phyloP scores from a whole-genome alignment of 2,329 filamentous ascomycete genomes.

The Penicillium frequentans region DNA sequence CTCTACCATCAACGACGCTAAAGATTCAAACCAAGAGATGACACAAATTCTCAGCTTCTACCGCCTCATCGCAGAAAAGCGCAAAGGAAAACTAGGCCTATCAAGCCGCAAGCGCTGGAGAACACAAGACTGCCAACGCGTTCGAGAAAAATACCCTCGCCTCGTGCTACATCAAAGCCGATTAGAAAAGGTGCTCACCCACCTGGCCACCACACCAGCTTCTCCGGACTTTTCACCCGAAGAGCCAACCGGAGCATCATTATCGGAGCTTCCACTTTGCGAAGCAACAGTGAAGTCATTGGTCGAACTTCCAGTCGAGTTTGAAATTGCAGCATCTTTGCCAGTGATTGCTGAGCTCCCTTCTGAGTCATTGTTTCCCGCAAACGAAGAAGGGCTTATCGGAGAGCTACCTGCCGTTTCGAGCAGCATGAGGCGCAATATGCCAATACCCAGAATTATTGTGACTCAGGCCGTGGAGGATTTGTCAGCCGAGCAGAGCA shows the following conservation, averaged over 20 bases:
- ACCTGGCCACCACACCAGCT: conserved; percentile 7
- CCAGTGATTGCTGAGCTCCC: conserved; percentile 7
- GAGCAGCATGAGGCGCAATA: neutral
- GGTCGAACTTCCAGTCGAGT: neutral
- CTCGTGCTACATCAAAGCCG: conserved; percentile 20
- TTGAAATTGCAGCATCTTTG: neutral
- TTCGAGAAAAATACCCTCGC: conserved; percentile 12
- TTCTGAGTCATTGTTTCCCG: neutral
- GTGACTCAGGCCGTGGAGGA: conserved; percentile 7
- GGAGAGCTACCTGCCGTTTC: conserved; percentile 9
- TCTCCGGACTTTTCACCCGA: neutral
- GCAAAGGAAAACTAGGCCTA: conserved; percentile 12
- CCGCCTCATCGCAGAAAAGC: conserved; percentile 19
- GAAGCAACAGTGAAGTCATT: neutral
- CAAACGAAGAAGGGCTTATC: neutral
- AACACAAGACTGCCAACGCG: conserved; percentile 13
- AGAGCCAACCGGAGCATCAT: neutral
- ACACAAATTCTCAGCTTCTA: conserved; percentile 19
- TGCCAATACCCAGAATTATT: conserved; percentile 9
- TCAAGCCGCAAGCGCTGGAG: conserved; percentile 22
- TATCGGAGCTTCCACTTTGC: neutral
- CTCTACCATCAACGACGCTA: conserved; percentile 30
- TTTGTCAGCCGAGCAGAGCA: neutral
- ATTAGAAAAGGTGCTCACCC: conserved; percentile 17
- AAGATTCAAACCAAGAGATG: conserved; percentile 35